phyloP scores from a whole-genome alignment of 148 eudicot genomes.

The Spergularia bocconei region DNA sequence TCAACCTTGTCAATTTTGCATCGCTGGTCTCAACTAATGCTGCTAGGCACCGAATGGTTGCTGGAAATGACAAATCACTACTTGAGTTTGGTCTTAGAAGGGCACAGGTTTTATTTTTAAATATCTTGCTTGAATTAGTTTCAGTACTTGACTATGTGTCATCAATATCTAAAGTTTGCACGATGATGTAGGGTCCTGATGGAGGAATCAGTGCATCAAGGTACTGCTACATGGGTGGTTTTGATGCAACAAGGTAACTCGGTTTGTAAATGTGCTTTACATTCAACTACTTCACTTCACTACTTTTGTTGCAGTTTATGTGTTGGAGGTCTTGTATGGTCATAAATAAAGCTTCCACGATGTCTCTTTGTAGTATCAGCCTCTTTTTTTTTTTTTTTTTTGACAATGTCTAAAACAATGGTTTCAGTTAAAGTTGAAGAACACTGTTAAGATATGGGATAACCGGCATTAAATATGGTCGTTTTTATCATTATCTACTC shows the following conservation, averaged over 20 bases:
- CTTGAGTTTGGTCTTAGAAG: constrained; percentile 97
- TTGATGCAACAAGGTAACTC: constrained; percentile 92
- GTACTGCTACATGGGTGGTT: constrained; percentile 93
- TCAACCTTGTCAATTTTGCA: constrained; percentile 90
- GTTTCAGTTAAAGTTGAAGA: no score
- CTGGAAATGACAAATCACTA: constrained; percentile 77
- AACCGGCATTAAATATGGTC: not conserved
- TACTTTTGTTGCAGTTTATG: constrained; percentile 4
- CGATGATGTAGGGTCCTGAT: constrained; percentile 73
- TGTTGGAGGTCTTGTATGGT: not conserved
- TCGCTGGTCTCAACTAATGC: constrained; percentile 95
- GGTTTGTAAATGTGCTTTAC: not conserved
- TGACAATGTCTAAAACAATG: no score
- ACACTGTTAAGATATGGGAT: not conserved
- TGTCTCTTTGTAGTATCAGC: not conserved
- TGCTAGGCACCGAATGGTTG: constrained; percentile 96
- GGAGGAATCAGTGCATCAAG: constrained; percentile 92
- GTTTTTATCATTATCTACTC: not conserved
- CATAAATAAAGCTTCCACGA: constrained; percentile 3
- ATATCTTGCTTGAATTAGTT: constrained; percentile 1
- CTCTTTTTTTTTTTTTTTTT: no score
- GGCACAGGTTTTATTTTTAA: constrained; percentile 64
- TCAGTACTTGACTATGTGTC: not conserved
- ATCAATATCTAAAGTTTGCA: not conserved
- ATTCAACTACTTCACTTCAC: not conserved